Conservation (phyloP, 495 filamentous ascomycete genomes). For the Neurospora pannonica region DNA sequence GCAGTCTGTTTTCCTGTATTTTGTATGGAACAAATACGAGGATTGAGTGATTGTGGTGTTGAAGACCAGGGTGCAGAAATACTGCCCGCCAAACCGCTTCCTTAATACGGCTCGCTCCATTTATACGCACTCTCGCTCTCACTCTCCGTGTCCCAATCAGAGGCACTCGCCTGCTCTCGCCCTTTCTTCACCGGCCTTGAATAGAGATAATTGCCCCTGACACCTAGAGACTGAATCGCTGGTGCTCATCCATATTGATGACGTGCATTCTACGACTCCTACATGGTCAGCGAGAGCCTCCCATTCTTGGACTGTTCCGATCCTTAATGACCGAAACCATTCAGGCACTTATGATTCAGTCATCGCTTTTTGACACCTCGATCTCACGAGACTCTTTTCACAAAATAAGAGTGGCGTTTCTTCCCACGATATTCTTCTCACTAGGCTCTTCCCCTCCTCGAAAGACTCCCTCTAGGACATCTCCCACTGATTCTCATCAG, state of each 20-base stretch:
- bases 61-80: not conserved
- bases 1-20: not conserved
- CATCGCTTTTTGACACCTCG: not conserved
- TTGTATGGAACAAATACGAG: not conserved
- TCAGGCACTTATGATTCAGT: not conserved
- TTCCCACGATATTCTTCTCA: not conserved
- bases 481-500: constrained; percentile 34
- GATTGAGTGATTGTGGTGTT: not conserved
- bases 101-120: not conserved
- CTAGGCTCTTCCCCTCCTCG: too few species aligned
- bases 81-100: not conserved
- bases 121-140: not conserved
- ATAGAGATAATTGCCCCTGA: not conserved
- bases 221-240: not conserved
- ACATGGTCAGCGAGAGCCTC: not conserved
- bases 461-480: not conserved
- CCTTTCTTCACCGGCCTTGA: not conserved
- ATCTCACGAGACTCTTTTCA: not conserved
- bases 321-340: not conserved
- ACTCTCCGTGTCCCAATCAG: not conserved
- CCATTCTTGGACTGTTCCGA: not conserved
- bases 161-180: not conserved
- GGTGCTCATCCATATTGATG: not conserved
- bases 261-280: not conserved
- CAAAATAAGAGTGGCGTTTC: not conserved